Conservation (phyloP, 2,329 filamentous ascomycete species). For the Ceratocystis huliohia region DNA sequence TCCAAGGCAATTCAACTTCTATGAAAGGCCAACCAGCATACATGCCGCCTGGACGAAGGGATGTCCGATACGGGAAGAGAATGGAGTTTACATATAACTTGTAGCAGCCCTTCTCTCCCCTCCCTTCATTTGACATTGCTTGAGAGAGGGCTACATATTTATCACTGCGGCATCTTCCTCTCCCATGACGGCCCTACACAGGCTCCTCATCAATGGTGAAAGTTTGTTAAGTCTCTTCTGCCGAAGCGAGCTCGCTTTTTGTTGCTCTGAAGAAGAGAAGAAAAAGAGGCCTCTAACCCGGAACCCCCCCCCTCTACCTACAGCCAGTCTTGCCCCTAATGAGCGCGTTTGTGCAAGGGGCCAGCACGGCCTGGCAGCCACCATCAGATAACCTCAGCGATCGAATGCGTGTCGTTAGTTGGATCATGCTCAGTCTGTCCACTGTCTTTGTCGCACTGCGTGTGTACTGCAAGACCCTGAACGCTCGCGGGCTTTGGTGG, state of each 20-base stretch:
- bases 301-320: neutral
- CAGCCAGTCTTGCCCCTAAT: neutral
- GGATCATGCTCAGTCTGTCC: constrained; percentile 22
- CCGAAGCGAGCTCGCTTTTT: neutral
- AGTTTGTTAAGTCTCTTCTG: neutral
- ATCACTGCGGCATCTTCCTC: neutral
- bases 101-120: neutral
- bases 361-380: neutral
- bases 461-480: constrained; percentile 24
- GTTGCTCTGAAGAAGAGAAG: neutral
- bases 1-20: neutral
- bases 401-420: constrained; percentile 22
- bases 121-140: neutral
- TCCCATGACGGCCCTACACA: neutral
- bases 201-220: neutral
- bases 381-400: constrained; percentile 19
- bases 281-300: neutral
- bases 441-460: constrained; percentile 23
- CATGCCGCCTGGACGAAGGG: neutral
- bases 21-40: neutral
- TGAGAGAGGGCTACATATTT: neutral
- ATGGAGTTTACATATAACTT: neutral
- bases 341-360: constrained; percentile 17
- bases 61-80: neutral
- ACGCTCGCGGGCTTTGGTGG: constrained; percentile 25